Conservation (phyloP, 192 early-diverging fungal species). For the Mortierella claussenii region DNA sequence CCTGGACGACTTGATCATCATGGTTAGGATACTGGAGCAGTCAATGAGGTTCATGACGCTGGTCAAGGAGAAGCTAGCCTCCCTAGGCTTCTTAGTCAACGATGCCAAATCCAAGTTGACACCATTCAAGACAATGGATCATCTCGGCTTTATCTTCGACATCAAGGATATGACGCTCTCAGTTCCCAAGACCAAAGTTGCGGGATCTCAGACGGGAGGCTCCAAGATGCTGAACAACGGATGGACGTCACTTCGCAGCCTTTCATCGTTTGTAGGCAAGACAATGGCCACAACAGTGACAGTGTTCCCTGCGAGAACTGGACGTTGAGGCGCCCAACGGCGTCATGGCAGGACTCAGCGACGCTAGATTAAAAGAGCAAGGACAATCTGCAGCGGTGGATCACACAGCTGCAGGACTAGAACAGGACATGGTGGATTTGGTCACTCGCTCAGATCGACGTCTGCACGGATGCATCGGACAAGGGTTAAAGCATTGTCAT, state of each 20-base stretch:
- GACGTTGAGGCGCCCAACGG: background rate
- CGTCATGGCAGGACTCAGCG: slow-evolving; percentile 1
- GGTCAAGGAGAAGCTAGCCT: slow-evolving; percentile 3
- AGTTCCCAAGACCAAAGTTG: slow-evolving; percentile 24
- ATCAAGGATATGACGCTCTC: slow-evolving; percentile 23
- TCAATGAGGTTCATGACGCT: background rate
- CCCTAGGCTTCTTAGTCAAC: slow-evolving; percentile 20
- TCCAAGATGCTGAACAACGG: slow-evolving; percentile 10
- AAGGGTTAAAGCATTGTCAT: slow-evolving; percentile 16
- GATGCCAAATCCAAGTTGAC: slow-evolving; percentile 9
- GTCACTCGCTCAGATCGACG: slow-evolving; percentile 3
- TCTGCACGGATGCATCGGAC: slow-evolving; percentile 34
- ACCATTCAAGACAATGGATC: slow-evolving; percentile 8
- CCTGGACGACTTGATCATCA: slow-evolving; percentile 34
- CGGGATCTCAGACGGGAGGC: slow-evolving; percentile 26
- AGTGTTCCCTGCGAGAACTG: slow-evolving; percentile 44
- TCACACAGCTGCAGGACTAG: slow-evolving; percentile 2
- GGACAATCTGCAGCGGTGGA: slow-evolving; percentile 5
- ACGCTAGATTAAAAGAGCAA: background rate
- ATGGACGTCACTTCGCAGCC: slow-evolving; percentile 11
- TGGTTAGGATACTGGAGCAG: background rate
- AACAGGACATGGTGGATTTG: slow-evolving; percentile 24
- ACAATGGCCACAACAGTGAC: slow-evolving; percentile 22
- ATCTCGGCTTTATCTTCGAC: slow-evolving; percentile 28
- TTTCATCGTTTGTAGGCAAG: slow-evolving; percentile 24